phyloP scores from a whole-genome alignment of 441 rosid species.

The Capsella rubella region DNA sequence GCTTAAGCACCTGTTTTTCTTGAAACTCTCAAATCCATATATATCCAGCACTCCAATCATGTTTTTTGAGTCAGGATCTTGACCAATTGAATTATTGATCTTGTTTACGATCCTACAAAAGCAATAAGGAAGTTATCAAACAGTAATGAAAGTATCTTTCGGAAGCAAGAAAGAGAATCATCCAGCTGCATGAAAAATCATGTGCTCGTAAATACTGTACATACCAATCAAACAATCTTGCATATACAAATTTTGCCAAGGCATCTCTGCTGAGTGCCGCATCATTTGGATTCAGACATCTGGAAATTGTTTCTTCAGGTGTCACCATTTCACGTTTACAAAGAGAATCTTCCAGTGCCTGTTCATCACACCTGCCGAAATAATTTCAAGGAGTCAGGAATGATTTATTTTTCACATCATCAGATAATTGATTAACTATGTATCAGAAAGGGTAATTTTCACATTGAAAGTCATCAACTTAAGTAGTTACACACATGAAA shows the following conservation, averaged over 20 bases:
- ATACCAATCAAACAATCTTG: constrained; percentile 90
- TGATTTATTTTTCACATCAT: constrained; percentile 17
- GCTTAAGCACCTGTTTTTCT: constrained; percentile 85
- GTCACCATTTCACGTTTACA: constrained; percentile 92
- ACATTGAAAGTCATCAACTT: constrained; percentile 23
- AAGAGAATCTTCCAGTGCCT: constrained; percentile 83
- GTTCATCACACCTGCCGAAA: constrained; percentile 72
- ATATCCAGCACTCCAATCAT: constrained; percentile 90
- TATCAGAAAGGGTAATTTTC: constrained; percentile 16
- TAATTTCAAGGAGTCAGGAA: constrained; percentile 33
- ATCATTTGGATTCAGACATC: constrained; percentile 81
- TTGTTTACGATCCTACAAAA: constrained; percentile 78
- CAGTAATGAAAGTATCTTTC: constrained; percentile 12
- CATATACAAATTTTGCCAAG: constrained; percentile 82
- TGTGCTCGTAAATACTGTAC: constrained; percentile 29
- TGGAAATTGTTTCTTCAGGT: constrained; percentile 89
- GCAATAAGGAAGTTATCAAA: constrained; percentile 27
- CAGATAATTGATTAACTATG: constrained; percentile 19
- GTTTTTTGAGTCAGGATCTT: constrained; percentile 75
- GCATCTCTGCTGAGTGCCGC: constrained; percentile 84
- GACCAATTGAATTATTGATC: constrained; percentile 83
- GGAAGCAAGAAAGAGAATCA: constrained; percentile 22
- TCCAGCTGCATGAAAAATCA: constrained; percentile 16
- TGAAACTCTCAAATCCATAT: constrained; percentile 94
- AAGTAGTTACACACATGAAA: constrained; percentile 58